Percentiles rank a stretch among this genome's conserved stretches.
Conservation (phyloP, 495 filamentous ascomycete species). For the Neurospora sp. region DNA sequence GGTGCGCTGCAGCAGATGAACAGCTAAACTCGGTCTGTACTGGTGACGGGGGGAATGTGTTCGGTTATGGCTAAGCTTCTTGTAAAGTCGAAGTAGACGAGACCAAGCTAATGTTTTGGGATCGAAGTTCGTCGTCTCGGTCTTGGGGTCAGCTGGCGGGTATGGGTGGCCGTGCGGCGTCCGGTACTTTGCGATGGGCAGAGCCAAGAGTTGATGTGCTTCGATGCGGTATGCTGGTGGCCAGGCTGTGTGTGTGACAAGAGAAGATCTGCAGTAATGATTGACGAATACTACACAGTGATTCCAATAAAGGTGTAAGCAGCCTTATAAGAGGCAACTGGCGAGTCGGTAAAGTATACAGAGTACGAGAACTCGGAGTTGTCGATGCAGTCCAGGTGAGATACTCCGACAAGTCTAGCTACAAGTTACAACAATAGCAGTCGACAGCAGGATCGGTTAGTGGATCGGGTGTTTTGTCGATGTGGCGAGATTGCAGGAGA, state of each 20-base stretch:
- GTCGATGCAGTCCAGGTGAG: neutral
- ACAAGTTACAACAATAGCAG: neutral
- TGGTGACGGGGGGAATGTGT: neutral
- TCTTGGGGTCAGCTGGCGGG: neutral
- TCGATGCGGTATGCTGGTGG: neutral
- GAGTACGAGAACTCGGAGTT: neutral
- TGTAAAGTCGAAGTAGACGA: neutral
- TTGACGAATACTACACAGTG: neutral
- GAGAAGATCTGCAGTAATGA: neutral
- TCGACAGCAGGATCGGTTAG: neutral
- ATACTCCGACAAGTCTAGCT: neutral
- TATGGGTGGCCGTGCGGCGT: neutral
- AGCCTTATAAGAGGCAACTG: neutral
- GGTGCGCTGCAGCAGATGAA: neutral
- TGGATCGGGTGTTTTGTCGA: neutral
- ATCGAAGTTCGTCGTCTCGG: neutral
- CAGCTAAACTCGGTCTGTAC: neutral
- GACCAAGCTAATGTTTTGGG: neutral
- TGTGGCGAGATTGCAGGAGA: neutral
- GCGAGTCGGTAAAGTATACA: neutral
- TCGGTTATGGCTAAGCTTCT: neutral
- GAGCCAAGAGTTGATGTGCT: neutral
- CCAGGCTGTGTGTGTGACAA: neutral
- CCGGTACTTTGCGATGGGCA: neutral
- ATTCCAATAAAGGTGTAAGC: neutral